These are phyloP conservation scores for Pythium brassicae DNA, from an alignment of 352 stramenopile species.

Conservation along the genomic window DNA sequence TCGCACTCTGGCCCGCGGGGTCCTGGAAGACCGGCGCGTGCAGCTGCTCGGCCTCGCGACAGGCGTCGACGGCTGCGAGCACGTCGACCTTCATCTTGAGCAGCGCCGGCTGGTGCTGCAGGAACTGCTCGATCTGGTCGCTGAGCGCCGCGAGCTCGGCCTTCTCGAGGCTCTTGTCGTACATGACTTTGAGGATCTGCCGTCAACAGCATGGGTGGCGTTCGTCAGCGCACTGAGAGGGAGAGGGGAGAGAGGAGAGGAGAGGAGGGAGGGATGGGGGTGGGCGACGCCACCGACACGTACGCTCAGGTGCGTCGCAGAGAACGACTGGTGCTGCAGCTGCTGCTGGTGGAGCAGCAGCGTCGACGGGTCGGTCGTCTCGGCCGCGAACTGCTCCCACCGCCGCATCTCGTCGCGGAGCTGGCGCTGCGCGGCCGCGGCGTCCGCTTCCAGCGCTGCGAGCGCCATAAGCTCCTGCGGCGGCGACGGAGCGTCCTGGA, in stretches of 20 bases:
- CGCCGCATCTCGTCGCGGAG: slow-evolving; percentile 5
- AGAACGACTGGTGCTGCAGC: slow-evolving; percentile 17
- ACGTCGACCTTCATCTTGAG: slow-evolving; percentile 27
- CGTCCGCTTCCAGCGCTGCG: not conserved
- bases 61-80: slow-evolving; percentile 11
- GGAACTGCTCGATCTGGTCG: slow-evolving; percentile 22
- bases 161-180: slow-evolving; percentile 16
- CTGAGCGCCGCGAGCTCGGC: slow-evolving; percentile 10
- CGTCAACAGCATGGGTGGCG: too few relatives aligned
- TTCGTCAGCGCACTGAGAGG: too few relatives aligned
- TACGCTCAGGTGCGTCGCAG: slow-evolving; percentile 26
- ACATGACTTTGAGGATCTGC: slow-evolving; percentile 29
- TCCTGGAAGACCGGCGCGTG: slow-evolving; percentile 1
- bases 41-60: slow-evolving; percentile 14
- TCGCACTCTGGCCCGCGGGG: not conserved
- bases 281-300: not conserved
- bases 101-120: slow-evolving; percentile 27
- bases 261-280: too few relatives aligned
- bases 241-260: too few relatives aligned
- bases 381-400: slow-evolving; percentile 17
- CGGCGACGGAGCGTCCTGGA: not conserved
- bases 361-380: slow-evolving; percentile 1
- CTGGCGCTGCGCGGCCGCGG: not conserved
- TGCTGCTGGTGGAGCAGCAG: slow-evolving; percentile 5
- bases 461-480: not conserved